These are phyloP conservation scores for Sanghuangporus sanghuang DNA, from an alignment of 1,284 basidiomycete genomes.

Conservation along the genomic window DNA sequence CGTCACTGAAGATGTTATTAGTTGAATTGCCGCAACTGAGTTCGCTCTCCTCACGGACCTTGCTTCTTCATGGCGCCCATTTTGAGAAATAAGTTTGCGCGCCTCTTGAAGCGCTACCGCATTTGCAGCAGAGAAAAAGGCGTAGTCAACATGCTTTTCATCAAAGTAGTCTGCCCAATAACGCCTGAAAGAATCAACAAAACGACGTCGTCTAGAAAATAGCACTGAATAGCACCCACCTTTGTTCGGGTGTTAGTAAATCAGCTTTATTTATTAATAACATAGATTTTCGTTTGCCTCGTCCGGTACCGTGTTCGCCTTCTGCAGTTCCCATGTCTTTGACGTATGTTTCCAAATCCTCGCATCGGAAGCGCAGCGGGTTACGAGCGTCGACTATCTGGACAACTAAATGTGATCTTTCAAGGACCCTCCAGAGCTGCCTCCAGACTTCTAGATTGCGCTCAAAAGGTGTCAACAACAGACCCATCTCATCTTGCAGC, in stretches of 20 bases:
- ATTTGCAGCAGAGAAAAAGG: slow-evolving; percentile 95
- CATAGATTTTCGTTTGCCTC: slow-evolving; percentile 69
- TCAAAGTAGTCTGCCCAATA: slow-evolving; percentile 97
- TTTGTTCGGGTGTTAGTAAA: slow-evolving; percentile 82
- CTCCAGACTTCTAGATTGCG: slow-evolving; percentile 96
- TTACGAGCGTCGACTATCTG: slow-evolving; percentile 97
- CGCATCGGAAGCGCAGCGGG: slow-evolving; percentile 86
- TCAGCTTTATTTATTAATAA: slow-evolving; percentile 97
- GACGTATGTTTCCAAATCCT: slow-evolving; percentile 89
- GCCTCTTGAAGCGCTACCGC: slow-evolving; percentile 82
- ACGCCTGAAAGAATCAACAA: slow-evolving; percentile 33
- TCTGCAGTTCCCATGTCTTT: slow-evolving; percentile 72
- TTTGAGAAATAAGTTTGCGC: slow-evolving; percentile 45
- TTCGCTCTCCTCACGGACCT: slow-evolving; percentile 17
- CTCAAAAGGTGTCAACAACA: slow-evolving; percentile 92
- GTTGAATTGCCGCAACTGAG: slow-evolving; percentile 24
- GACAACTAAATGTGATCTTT: slow-evolving; percentile 89
- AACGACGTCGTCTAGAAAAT: slow-evolving; percentile 19
- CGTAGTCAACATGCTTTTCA: slow-evolving; percentile 72
- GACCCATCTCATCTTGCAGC: slow-evolving; percentile 72
- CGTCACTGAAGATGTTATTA: slow-evolving; percentile 25
- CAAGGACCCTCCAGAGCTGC: slow-evolving; percentile 92
- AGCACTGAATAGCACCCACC: slow-evolving; percentile 41
- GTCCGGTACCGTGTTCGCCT: slow-evolving; percentile 73
- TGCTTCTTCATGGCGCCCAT: slow-evolving; percentile 19